Base-by-base conservation (phyloP, 2,329 filamentous ascomycete genomes). In the Aspergillus quadrilineatus region DNA sequence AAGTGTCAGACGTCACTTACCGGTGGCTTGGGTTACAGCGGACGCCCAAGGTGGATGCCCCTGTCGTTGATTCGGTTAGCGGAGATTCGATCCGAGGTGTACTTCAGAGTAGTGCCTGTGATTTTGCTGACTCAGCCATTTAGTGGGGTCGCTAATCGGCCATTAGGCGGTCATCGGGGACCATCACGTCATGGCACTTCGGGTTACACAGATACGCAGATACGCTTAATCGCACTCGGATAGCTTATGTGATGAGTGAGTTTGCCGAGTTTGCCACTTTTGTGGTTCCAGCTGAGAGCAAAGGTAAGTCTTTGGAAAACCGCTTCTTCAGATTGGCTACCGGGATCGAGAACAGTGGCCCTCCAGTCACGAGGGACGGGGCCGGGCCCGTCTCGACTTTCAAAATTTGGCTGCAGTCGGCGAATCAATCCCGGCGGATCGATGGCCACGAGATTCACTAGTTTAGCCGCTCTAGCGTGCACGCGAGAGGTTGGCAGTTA, bases 1-100 rank as follows among this genome's bases (percentile, higher is more conserved):
- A 53, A 46, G 22, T 53, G 50, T 53, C 42, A 53, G 42, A 47
- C 50, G 50, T 47, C 50, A 53, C 36, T 46, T 22, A 28, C 39
- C 43, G 7, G 42, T 17, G 22, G 39, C 42, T 46, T 52, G 37
- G 36, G 48, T 42, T 30, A 36, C 43, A 32, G 22, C 17, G 22
- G 50, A 14, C 32, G 34, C 12, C 30, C 12, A 4, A 9, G 17
- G 28, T 34, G 41, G 30, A 15, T 26, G 15, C 50, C 41, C 50
- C 50, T 45, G 39, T 34, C 49, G 37, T 28, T 39, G 22, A 10
- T 37, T 6, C 14, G 34, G 34, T 22, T 12, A 37, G 36, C 49
- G 28, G 49, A 51, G 49, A 30, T 28, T 28, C 34, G 10, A 34
- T 51, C 49, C 49, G 49, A 44, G 49, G 49, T 44, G 34, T 37